Evolutionary conservation across 169 alveolate species (phyloP), one percentile per base, ranked within the genome.

Genomic region (Besnoitia besnoiti): DNA sequence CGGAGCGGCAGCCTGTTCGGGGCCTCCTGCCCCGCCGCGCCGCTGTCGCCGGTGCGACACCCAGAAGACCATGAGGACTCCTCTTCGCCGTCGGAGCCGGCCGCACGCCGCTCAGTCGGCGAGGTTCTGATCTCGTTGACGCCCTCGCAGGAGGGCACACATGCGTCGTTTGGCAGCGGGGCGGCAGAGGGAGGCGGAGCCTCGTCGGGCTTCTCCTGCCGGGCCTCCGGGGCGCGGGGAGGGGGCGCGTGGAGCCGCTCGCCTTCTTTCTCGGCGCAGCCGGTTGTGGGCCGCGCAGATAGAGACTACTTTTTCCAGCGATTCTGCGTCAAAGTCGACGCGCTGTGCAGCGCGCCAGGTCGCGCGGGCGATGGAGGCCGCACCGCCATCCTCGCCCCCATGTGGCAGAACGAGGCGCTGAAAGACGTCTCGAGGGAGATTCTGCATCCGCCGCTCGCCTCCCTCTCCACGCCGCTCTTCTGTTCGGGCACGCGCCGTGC

Each of bases 321-420:
- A 8, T 55, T 55, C 67, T 55, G n/a, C 3, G 67, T n/a, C 4
- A 55, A 55, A n/a, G 24, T 55, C 67, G 33, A 55, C n/a, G 33
- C 67, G 7, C 67, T 55, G 67, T 21, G 33, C 7, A n/a, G 24
- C 67, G 67, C 67, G 67, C 1, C 67, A n/a, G 67, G 67, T 5
- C 12, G 67, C 7, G 67, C 67, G 30, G 67, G n/a, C n/a, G n/a
- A n/a, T n/a, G n/a, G n/a, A 51, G 67, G 82, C 14, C 39, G 82
- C 47, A n/a, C 82, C n/a, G 82, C 82, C 24, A 12, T 30, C 24
- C 39, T 73, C 82, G 8, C 39, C 39, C 82, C 82, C 24, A 7
- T 73, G 39, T 73, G 82, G 82, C 82, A 73, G n/a, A 27, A 37
- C 46, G 82, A 73, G 82, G 82, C 82, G 12, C 82, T 73, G 19